A percentile compares a stretch with the other conserved stretches of the same genome.
Evolutionary conservation across 257 asterid genomes (phyloP).

Genomic region (Solanum arcanum): DNA sequence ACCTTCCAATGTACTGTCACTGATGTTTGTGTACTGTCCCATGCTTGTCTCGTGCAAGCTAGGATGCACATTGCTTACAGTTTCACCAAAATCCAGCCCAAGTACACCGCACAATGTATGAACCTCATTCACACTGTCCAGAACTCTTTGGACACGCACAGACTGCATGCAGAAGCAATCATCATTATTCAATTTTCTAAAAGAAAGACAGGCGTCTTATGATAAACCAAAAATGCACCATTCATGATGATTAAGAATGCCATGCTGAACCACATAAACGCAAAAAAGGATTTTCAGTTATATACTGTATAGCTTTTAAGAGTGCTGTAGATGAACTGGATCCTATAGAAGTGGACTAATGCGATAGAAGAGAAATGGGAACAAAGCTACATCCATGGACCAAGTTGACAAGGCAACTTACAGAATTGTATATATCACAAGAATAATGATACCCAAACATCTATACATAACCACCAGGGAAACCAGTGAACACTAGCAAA

Average conservation of each 20-base stretch:
- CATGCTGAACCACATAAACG: not conserved
- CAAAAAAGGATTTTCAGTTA: not conserved
- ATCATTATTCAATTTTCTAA: not conserved
- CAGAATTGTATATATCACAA: not conserved
- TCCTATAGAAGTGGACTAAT: not conserved
- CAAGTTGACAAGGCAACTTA: not conserved
- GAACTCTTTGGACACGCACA: constrained; percentile 65
- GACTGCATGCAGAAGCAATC: constrained; percentile 41
- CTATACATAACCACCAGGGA: not conserved
- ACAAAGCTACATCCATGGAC: not conserved
- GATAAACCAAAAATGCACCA: not conserved
- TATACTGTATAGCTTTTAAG: not conserved
- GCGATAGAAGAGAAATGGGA: not conserved
- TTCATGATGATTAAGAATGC: not conserved
- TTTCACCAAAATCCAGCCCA: constrained; percentile 66
- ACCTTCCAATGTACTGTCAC: constrained; percentile 69
- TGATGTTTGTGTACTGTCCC: constrained; percentile 64
- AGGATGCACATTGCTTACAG: constrained; percentile 77
- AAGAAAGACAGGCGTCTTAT: not conserved
- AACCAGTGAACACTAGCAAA: not conserved
- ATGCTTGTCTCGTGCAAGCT: constrained; percentile 56
- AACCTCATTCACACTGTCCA: constrained; percentile 75
- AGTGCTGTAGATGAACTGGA: not conserved
- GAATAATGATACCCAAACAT: not conserved
- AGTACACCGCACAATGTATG: constrained; percentile 74